Base-by-base conservation (phyloP, 768 basidiomycete genomes). In the Brasilioporus rufonigricans region DNA sequence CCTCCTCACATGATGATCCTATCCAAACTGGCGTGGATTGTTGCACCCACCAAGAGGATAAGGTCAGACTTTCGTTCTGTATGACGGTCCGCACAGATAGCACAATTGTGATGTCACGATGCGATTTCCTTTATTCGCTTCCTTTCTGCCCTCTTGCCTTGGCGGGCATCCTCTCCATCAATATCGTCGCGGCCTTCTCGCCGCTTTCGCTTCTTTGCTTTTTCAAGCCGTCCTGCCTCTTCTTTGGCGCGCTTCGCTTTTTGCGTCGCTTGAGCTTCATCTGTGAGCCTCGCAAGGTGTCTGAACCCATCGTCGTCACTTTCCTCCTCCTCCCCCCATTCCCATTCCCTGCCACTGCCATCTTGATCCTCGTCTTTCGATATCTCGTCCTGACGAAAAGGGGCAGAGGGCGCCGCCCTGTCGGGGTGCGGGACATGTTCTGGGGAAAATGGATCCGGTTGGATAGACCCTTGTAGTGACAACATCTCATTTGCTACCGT, bases 401-500 rank as follows among this genome's bases (percentile, higher is more conserved):
- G 29, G 13, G 53, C 1, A 32, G 23, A 57, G 44, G 27, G 51
- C 23, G 5, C 29, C 9, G 35, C 61, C 40, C 43, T 63, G 35
- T 61, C 56, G 13, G 63, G 41, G n/a, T 65, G 65, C 18, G 76
- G 72, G 24, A 76, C 65, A 65, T 89, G 87, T 43, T 74, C 74
- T 1, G 80, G 77, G 6, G 86, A 85, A 70, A 91, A 89, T 2
- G 89, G 89, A 62, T 91, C 84, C 5, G 73, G 68, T 61, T 91
- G 89, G 55, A 94, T 76, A 4, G 92, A 93, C 10, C 93, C 93
- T 29, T 91, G 78, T 13, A 97, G 73, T 3, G 93, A 95, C 19
- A 97, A 74, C 92, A 96, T 95, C 66, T 95, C 89, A 65, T 97
- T 95, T 31, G 93, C 92, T 32, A 94, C 83, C 14, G 87, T 93